Base-by-base conservation (phyloP, 768 basidiomycete genomes). In the Boletus rubescentipes region DNA sequence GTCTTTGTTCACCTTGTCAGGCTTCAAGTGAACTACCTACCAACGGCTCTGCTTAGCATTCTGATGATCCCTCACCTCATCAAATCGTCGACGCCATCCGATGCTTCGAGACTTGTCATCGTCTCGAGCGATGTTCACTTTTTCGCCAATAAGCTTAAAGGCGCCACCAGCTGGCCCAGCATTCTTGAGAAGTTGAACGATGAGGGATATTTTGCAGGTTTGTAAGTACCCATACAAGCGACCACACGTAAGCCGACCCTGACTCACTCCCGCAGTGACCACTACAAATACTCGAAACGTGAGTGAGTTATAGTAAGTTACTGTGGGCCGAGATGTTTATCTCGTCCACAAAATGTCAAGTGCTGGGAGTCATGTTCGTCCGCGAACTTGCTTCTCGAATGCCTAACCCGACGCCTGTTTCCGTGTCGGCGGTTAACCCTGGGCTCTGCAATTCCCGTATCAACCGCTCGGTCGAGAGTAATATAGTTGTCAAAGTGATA, bases 1-100 rank as follows among this genome's bases (percentile, higher is more conserved):
- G 4, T 5, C 15, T 45, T 37, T 14, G 18, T 43, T 53, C 32
- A 1, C 38, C n/a, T 35, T 21, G 11, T 18, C 37, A 75, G 72
- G 9, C 40, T 75, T 7, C 72, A 75, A 54, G 67, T 72, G 26
- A 75, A 76, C 51, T 67, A 70, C 44, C 54, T 75, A 20, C 67
- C 71, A 29, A 76, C 67, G 0, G 70, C 64, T 4, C 46, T 75
- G 41, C 66, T 75, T 10, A 68, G 67, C 47, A 61, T 74, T 35
- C 55, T 71, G 48, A 65, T 75, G 48, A 63, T 76, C 5, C 74
- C 74, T 23, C 59, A 67, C 32, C 66, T 75, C 49, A 52, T 68
- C 49, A 66, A 68, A 50, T 61, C 69, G n/a, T 54, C 66, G 9
- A 61, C 61, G 10, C 50, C 60, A 11, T 43, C 54, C 9, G 46